Evolutionary conservation across 2,329 filamentous ascomycete species (phyloP).

Genomic region (Lachnellula subtilissima): DNA sequence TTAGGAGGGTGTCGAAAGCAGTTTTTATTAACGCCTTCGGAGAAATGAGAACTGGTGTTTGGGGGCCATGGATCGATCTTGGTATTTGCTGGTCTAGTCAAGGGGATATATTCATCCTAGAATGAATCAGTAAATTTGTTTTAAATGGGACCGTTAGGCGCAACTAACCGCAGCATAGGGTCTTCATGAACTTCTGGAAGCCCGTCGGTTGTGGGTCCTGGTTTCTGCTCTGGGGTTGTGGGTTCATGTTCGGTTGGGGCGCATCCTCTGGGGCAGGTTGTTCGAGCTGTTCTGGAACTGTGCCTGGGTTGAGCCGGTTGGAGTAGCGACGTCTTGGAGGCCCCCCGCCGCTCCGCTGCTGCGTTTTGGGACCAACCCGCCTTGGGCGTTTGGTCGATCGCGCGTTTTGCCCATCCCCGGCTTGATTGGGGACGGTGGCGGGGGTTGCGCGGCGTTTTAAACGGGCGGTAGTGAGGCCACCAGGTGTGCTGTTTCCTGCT

Average conservation of each 20-base stretch:
- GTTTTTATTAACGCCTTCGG: constrained; percentile 23
- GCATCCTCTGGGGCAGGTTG: constrained; percentile 67
- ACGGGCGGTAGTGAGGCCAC: constrained; percentile 70
- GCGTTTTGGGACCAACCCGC: constrained; percentile 69
- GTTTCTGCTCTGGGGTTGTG: constrained; percentile 51
- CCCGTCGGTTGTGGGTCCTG: constrained; percentile 72
- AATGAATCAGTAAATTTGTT: constrained; percentile 14
- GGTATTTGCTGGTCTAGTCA: constrained; percentile 6
- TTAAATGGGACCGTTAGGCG: constrained; percentile 6
- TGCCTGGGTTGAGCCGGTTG: constrained; percentile 86
- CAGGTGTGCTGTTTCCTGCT: constrained; percentile 53
- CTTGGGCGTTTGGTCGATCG: constrained; percentile 72
- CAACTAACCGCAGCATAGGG: constrained; percentile 77
- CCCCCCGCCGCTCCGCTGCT: constrained; percentile 66
- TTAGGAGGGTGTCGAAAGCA: constrained; percentile 23
- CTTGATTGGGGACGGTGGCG: constrained; percentile 79
- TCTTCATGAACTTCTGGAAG: constrained; percentile 89
- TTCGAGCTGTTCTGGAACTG: constrained; percentile 95
- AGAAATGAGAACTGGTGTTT: constrained; percentile 10
- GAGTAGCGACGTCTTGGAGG: constrained; percentile 72
- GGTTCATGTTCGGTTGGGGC: constrained; percentile 55
- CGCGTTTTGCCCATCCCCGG: constrained; percentile 67
- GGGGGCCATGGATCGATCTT: not conserved
- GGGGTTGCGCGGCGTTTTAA: constrained; percentile 93
- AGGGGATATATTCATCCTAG: constrained; percentile 26